Conservation (phyloP, 225 moss, liverwort and hornwort genomes). For the Polytrichum formosum region DNA sequence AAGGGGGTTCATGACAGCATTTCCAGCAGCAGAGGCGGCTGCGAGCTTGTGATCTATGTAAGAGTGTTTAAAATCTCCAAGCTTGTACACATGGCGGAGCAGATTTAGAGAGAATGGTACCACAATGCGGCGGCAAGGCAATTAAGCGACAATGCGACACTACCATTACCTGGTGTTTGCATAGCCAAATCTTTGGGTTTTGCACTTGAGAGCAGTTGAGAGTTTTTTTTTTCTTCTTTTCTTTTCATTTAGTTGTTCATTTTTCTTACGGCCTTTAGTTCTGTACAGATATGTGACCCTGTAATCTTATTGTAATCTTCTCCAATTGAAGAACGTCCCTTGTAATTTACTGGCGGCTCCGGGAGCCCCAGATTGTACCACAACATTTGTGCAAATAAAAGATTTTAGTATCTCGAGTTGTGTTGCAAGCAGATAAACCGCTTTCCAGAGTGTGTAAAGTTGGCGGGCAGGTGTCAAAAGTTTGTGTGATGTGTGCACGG, state of each 20-base stretch:
- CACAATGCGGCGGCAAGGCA: slow-evolving; percentile 31
- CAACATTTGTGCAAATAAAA: slow-evolving; percentile 91
- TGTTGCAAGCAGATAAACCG: not conserved
- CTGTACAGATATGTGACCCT: slow-evolving; percentile 95
- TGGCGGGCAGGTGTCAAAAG: too few relatives aligned
- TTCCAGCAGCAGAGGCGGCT: slow-evolving; percentile 26
- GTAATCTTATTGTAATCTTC: slow-evolving; percentile 89
- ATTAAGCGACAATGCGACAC: slow-evolving; percentile 23
- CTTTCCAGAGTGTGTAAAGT: too few relatives aligned
- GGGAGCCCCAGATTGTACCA: slow-evolving; percentile 73
- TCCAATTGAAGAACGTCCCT: slow-evolving; percentile 42
- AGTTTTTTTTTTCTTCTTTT: slow-evolving; percentile 10
- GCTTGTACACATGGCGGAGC: slow-evolving; percentile 80
- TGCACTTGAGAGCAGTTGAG: slow-evolving; percentile 22
- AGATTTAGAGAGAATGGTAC: slow-evolving; percentile 38
- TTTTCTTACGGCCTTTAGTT: slow-evolving; percentile 81
- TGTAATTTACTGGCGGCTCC: slow-evolving; percentile 75
- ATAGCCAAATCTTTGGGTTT: slow-evolving; percentile 58
- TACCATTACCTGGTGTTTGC: slow-evolving; percentile 32
- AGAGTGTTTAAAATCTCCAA: slow-evolving; percentile 27
- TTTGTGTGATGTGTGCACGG: too few relatives aligned
- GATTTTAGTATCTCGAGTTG: not conserved
- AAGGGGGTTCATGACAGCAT: too few relatives aligned
- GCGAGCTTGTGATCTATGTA: slow-evolving; percentile 50
- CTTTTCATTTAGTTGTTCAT: slow-evolving; percentile 57